A percentile compares a stretch with the other conserved stretches of the same genome.
Evolutionary conservation across 1,139 yeast species (phyloP).

Genomic region (Diutina scorzettiae): DNA sequence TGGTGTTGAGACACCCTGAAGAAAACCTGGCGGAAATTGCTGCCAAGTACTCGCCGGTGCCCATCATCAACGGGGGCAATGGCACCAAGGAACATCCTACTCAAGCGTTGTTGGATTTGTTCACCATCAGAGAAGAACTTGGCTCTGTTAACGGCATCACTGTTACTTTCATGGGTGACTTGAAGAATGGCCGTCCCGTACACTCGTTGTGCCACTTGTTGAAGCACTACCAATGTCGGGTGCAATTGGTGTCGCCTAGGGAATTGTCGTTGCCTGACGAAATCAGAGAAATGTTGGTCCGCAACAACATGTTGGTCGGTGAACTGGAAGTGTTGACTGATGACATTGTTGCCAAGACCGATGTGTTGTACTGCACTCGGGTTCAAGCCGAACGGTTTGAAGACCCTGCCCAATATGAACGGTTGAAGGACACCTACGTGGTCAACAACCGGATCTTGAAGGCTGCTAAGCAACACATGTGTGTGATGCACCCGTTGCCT

Average conservation of each 20-base stretch:
- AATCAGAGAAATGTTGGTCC: slow-evolving; percentile 51
- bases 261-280: slow-evolving; percentile 76
- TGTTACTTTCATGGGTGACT: slow-evolving; percentile 97
- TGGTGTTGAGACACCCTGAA: slow-evolving; percentile 92
- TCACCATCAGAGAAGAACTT: slow-evolving; percentile 96
- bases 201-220: slow-evolving; percentile 90
- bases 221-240: slow-evolving; percentile 84
- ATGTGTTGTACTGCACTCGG: slow-evolving; percentile 94
- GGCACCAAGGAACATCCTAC: slow-evolving; percentile 98
- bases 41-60: slow-evolving; percentile 93
- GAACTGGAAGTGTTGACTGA: slow-evolving; percentile 73
- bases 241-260: slow-evolving; percentile 84
- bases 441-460: slow-evolving; percentile 87
- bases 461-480: slow-evolving; percentile 96
- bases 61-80: slow-evolving; percentile 95
- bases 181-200: slow-evolving; percentile 96
- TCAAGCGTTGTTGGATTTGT: slow-evolving; percentile 92
- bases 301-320: slow-evolving; percentile 53
- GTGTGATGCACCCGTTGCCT: slow-evolving; percentile 98
- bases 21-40: slow-evolving; percentile 90
- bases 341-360: slow-evolving; percentile 78
- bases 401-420: slow-evolving; percentile 63
- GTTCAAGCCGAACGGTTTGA: slow-evolving; percentile 94
- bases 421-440: slow-evolving; percentile 82
- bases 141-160: slow-evolving; percentile 98